These are phyloP conservation scores for Rhizopogon roseolus DNA, from an alignment of 768 basidiomycete genomes.

Conservation along the genomic window DNA sequence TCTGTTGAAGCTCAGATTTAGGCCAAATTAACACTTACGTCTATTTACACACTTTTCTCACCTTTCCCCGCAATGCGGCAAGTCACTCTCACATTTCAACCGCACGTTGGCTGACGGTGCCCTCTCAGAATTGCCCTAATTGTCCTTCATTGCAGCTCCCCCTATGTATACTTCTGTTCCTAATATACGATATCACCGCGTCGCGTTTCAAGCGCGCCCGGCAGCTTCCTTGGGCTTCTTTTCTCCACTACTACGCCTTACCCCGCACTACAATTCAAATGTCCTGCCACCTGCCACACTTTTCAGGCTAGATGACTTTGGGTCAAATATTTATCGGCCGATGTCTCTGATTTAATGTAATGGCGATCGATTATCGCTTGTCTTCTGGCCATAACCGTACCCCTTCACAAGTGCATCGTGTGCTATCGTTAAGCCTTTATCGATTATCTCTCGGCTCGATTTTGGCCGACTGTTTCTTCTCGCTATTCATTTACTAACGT, in stretches of 20 bases:
- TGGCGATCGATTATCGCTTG: background rate
- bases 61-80: slow-evolving; percentile 22
- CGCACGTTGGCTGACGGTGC: slow-evolving; percentile 7
- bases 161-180: slow-evolving; percentile 9
- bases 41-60: slow-evolving; percentile 8
- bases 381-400: background rate
- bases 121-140: background rate
- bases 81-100: slow-evolving; percentile 2
- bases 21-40: slow-evolving; percentile 7
- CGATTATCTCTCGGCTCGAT: background rate
- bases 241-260: background rate
- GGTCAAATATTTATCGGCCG: background rate
- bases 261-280: slow-evolving; percentile 1
- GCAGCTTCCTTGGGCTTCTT: background rate
- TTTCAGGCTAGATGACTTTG: background rate
- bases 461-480: background rate
- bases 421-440: background rate
- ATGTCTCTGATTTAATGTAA: background rate
- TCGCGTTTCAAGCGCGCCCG: slow-evolving; percentile 1
- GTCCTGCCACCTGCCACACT: background rate
- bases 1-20: slow-evolving; percentile 4
- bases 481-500: background rate
- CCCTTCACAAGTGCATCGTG: background rate
- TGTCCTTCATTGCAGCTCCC: slow-evolving; percentile 13
- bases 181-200: slow-evolving; percentile 18